Conservation (phyloP, 192 early-diverging fungal species). For the Coemansia biformis region DNA sequence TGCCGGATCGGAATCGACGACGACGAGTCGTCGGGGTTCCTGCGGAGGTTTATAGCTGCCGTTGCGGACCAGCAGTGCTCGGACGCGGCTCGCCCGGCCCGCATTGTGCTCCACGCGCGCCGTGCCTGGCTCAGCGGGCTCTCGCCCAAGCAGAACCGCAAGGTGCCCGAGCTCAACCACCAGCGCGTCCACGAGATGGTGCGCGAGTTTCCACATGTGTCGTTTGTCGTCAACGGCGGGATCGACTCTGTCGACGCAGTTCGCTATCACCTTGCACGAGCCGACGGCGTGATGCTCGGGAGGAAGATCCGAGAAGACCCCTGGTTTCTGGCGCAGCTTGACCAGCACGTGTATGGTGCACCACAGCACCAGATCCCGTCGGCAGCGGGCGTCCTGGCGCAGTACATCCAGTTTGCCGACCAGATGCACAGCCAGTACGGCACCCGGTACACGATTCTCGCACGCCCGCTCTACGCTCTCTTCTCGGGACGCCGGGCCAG, state of each 20-base stretch:
- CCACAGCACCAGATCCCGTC: constrained; percentile 5
- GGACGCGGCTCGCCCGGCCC: neutral
- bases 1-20: constrained; percentile 73
- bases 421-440: constrained; percentile 16
- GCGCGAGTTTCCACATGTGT: constrained; percentile 52
- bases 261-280: constrained; percentile 38
- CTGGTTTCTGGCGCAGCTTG: constrained; percentile 59
- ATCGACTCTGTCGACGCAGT: constrained; percentile 52
- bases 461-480: constrained; percentile 32
- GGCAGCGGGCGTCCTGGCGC: constrained; percentile 7
- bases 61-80: constrained; percentile 4
- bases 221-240: constrained; percentile 64
- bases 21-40: constrained; percentile 57
- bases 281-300: constrained; percentile 69
- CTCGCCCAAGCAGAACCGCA: constrained; percentile 64
- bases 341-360: constrained; percentile 38
- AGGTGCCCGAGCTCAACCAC: constrained; percentile 60
- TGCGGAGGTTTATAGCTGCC: constrained; percentile 36
- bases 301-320: constrained; percentile 64
- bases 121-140: constrained; percentile 63
- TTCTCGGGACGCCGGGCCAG: constrained; percentile 32
- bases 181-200: constrained; percentile 54
- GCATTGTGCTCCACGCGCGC: constrained; percentile 66
- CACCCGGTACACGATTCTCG: constrained; percentile 35
- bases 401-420: constrained; percentile 32